Base-by-base conservation (phyloP, 225 moss, liverwort and hornwort species). In the Thuidium tamariscinum region DNA sequence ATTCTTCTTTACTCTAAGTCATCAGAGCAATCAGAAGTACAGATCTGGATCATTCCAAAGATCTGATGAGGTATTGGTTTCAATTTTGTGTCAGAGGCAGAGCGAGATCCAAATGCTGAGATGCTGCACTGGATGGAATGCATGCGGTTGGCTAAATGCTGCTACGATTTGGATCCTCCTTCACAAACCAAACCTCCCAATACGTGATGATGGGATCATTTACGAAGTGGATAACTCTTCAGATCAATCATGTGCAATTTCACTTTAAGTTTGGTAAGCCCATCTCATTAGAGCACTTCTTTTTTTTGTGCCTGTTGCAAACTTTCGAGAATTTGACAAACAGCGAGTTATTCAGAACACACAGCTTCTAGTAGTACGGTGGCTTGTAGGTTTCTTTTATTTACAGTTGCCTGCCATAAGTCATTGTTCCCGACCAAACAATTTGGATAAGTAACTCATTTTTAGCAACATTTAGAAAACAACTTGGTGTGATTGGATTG, bases 31-130 rank as follows among this genome's bases (percentile, higher is more conserved):
- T 15, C 42, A 82, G 55, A 29, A 56, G 3, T 70, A 10, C 42
- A 56, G 32, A 51, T 74, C 17, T 49, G 46, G 26, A 74, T n/a
- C 20, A 39, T 71, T 77, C 65, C 42, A 51, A 46, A 80, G 80
- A 49, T 19, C 32, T 85, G 61, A 86, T 88, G 77, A 84, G 77
- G n/a, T 60, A 52, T 20, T 92, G 85, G 54, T 73, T 85, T 61
- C 56, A 39, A 86, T 86, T 69, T 67, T 84, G n/a, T 85, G 79
- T 17, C 78, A 93, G 94, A 90, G 85, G 84, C 52, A 56, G 97
- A 97, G 87, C 91, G 82, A 83, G 95, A 97, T 91, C 95, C 95
- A 59, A 95, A 95, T 87, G 91, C 95, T 16, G 97, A 97, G 93
- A 88, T 92, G 83, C 80, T 94, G 68, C 95, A 95, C 87, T 97